Percentiles rank a stretch among this genome's conserved stretches.
phyloP scores from a whole-genome alignment of 768 basidiomycete species.

The Mycena belliarum region DNA sequence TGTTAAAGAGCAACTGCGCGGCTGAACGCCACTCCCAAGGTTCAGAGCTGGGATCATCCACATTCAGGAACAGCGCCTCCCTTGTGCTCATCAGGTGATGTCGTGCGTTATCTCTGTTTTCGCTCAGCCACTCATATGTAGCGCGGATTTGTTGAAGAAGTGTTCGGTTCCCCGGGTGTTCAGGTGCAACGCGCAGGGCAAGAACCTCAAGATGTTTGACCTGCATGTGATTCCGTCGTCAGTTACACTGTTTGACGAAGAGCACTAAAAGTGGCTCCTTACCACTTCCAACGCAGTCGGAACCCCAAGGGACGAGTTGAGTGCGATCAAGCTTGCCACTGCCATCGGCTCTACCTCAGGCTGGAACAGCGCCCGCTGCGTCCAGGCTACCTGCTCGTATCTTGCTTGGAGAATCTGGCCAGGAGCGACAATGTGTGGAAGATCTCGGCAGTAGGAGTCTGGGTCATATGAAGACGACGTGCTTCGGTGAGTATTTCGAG shows the following conservation, averaged over 20 bases:
- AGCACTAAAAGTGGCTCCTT: background rate
- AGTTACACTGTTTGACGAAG: background rate
- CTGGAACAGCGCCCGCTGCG: constrained; percentile 13
- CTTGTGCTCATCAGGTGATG: constrained; percentile 19
- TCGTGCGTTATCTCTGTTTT: constrained; percentile 24
- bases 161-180: constrained; percentile 25
- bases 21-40: constrained; percentile 44
- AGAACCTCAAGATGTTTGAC: constrained; percentile 43
- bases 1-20: constrained; percentile 38
- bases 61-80: constrained; percentile 46
- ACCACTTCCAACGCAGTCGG: constrained; percentile 21
- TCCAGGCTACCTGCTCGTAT: constrained; percentile 18
- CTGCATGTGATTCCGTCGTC: constrained; percentile 24
- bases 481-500: background rate
- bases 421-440: constrained; percentile 17
- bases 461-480: constrained; percentile 7
- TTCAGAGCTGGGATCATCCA: constrained; percentile 37
- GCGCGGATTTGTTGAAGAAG: constrained; percentile 39
- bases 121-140: constrained; percentile 47
- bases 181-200: constrained; percentile 28
- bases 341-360: background rate
- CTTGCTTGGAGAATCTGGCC: constrained; percentile 4
- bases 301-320: constrained; percentile 15
- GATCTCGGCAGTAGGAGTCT: constrained; percentile 5
- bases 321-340: background rate